A percentile compares a stretch with the other conserved stretches of the same genome.
Evolutionary conservation across 2,329 filamentous ascomycete species (phyloP).

Genomic region (Ciborinia camelliae): DNA sequence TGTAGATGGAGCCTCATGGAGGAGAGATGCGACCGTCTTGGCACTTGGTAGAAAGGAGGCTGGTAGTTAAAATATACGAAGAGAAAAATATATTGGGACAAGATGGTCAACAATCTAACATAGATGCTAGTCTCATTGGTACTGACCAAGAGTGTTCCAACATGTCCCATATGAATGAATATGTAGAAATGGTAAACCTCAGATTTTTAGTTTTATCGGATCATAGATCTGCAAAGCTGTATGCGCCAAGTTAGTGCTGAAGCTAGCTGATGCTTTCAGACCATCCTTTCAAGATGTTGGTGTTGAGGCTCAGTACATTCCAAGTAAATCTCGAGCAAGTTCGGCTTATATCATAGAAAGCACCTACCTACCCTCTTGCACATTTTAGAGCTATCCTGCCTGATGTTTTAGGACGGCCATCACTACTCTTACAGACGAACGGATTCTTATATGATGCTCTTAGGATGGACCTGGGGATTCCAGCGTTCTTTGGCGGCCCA

Average conservation of each 20-base stretch:
- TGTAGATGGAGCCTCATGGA: neutral
- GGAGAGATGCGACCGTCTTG: neutral
- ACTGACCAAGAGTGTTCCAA: constrained; percentile 1
- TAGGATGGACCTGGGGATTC: neutral
- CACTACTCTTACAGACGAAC: neutral
- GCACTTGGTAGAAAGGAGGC: neutral
- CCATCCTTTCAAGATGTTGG: neutral
- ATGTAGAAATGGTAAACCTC: neutral
- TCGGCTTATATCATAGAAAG: neutral
- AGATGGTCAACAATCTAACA: neutral
- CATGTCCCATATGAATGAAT: neutral
- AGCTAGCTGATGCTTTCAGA: neutral
- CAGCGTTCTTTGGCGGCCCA: neutral
- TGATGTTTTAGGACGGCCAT: neutral
- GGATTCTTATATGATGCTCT: neutral
- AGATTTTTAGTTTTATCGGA: neutral
- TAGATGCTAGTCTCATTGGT: constrained; percentile 1
- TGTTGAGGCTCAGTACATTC: neutral
- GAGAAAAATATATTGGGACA: neutral
- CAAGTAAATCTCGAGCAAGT: neutral
- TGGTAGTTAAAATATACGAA: neutral
- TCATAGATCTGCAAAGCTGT: neutral
- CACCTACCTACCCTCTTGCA: neutral
- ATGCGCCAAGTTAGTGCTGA: neutral
- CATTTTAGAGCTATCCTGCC: neutral